phyloP scores from a whole-genome alignment of 441 rosid species.

The Erodium texanum region DNA sequence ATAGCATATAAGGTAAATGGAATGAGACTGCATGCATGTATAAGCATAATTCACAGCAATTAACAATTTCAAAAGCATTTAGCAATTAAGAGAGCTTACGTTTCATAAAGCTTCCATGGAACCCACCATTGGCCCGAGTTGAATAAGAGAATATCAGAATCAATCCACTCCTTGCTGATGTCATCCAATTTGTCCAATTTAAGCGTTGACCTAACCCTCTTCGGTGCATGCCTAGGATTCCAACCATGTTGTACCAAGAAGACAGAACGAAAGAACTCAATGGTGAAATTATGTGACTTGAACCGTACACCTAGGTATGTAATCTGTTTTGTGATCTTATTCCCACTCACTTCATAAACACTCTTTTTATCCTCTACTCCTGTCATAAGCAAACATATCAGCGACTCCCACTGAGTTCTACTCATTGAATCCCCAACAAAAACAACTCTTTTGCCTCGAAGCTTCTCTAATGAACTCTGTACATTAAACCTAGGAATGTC shows the following conservation, averaged over 20 bases:
- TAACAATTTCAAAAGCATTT: neutral
- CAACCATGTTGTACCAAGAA: conserved; percentile 65
- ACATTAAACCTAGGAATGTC: conserved; percentile 45
- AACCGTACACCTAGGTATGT: conserved; percentile 59
- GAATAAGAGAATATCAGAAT: conserved; percentile 61
- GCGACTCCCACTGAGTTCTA: conserved; percentile 80
- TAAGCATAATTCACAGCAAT: neutral
- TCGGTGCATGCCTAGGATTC: conserved; percentile 49
- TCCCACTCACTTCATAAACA: conserved; percentile 64
- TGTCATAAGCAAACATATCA: conserved; percentile 66
- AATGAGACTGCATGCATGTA: neutral
- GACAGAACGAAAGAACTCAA: conserved; percentile 67
- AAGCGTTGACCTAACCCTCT: conserved; percentile 49
- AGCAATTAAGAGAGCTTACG: conserved; percentile 34
- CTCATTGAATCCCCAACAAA: conserved; percentile 81
- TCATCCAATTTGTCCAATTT: conserved; percentile 56
- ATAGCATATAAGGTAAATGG: neutral
- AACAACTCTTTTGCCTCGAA: conserved; percentile 53
- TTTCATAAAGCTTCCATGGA: conserved; percentile 66
- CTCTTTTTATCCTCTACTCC: conserved; percentile 57
- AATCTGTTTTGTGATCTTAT: conserved; percentile 57
- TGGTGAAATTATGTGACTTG: conserved; percentile 48
- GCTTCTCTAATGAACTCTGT: conserved; percentile 29
- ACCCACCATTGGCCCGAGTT: conserved; percentile 91
- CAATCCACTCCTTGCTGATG: conserved; percentile 49